These are phyloP conservation scores for Cercospora sojina DNA, from an alignment of 2,329 filamentous ascomycete species.

Conservation along the genomic window DNA sequence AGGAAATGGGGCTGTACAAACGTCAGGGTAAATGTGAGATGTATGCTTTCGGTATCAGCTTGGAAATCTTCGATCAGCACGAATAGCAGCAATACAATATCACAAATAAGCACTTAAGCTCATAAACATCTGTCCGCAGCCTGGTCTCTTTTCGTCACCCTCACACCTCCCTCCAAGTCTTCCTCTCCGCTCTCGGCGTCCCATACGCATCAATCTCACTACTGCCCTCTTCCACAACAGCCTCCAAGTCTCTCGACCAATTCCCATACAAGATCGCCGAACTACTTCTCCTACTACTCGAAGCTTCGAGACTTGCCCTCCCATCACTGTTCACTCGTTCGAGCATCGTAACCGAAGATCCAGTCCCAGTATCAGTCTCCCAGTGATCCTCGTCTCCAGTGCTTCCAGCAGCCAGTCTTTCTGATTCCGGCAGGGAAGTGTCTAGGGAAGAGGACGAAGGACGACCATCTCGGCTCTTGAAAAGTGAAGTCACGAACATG, in stretches of 20 bases:
- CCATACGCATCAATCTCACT: neutral
- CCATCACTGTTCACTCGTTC: neutral
- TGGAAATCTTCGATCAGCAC: too few relatives aligned
- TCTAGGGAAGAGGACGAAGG: neutral
- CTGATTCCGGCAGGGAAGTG: neutral
- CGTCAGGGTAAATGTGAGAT: too few relatives aligned
- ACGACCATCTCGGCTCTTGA: neutral
- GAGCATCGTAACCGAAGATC: neutral
- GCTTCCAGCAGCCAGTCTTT: neutral
- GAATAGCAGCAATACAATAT: too few relatives aligned
- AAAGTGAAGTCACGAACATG: neutral
- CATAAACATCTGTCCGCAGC: too few relatives aligned
- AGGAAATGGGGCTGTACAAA: too few relatives aligned
- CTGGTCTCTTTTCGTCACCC: neutral
- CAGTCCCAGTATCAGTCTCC: neutral
- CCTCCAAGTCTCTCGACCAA: neutral
- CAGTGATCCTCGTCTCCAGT: neutral
- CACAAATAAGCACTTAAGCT: too few relatives aligned
- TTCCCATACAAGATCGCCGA: neutral
- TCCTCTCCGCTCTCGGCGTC: neutral
- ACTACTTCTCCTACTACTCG: neutral
- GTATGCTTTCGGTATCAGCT: too few relatives aligned
- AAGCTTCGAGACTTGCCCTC: neutral
- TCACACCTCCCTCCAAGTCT: neutral
- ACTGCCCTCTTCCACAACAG: neutral